phyloP scores from a whole-genome alignment of 2,329 filamentous ascomycete species.

The Ophiobolus disseminans region DNA sequence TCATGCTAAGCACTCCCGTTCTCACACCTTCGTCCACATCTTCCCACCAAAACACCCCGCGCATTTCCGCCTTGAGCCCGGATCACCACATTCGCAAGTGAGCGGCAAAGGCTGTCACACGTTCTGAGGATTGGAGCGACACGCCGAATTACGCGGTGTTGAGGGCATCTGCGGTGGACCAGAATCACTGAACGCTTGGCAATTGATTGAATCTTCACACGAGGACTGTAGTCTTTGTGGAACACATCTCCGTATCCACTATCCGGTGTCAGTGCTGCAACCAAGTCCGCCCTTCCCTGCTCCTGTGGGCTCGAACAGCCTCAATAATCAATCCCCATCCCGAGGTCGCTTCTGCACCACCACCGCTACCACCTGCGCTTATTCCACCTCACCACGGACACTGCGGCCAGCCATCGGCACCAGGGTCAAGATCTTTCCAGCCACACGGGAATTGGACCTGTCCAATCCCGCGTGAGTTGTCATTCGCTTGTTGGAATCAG shows the following conservation, averaged over 20 bases:
- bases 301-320: conserved; percentile 8
- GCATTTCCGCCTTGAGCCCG: conserved; percentile 23
- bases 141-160: conserved; percentile 16
- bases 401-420: conserved; percentile 27
- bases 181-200: not conserved
- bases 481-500: conserved; percentile 15
- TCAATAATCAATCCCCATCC: conserved; percentile 13
- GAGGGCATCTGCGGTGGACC: not conserved
- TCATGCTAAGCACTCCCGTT: conserved; percentile 27
- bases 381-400: conserved; percentile 17
- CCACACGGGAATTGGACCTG: conserved; percentile 31
- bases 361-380: conserved; percentile 17
- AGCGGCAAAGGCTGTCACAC: conserved; percentile 14
- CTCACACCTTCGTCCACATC: conserved; percentile 11
- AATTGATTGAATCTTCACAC: too few species aligned
- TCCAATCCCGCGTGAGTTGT: conserved; percentile 20
- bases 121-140: conserved; percentile 16
- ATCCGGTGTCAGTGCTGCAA: too few species aligned
- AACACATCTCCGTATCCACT: too few species aligned
- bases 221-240: too few species aligned
- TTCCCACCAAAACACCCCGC: conserved; percentile 17
- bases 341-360: conserved; percentile 22
- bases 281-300: conserved; percentile 4
- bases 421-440: conserved; percentile 27
- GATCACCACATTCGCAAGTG: conserved; percentile 18